phyloP scores from a whole-genome alignment of 257 asterid species.

The Thymus quinquecostatus region DNA sequence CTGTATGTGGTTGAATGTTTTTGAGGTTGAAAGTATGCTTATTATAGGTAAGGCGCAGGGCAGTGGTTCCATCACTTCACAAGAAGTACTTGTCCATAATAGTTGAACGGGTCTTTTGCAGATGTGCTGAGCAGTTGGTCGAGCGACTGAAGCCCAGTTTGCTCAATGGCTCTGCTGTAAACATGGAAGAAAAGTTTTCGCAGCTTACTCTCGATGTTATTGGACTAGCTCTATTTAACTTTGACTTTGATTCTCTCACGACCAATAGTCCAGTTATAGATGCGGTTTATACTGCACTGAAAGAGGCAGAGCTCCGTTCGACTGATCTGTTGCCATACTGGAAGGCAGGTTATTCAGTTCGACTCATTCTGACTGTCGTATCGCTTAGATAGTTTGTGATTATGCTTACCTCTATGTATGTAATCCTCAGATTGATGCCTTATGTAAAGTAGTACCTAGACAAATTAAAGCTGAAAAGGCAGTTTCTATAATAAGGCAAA shows the following conservation, averaged over 20 bases:
- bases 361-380: constrained; percentile 10
- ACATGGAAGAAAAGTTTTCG: constrained; percentile 90
- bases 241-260: constrained; percentile 80
- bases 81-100: constrained; percentile 96
- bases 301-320: constrained; percentile 92
- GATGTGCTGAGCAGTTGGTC: constrained; percentile 88
- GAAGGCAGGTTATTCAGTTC: constrained; percentile 62
- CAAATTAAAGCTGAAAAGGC: constrained; percentile 92
- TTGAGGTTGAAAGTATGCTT: constrained; percentile 38
- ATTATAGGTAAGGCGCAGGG: constrained; percentile 93
- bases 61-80: constrained; percentile 99
- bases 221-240: constrained; percentile 89
- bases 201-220: constrained; percentile 97
- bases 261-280: constrained; percentile 90
- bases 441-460: constrained; percentile 82
- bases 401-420: neutral
- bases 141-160: constrained; percentile 68
- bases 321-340: constrained; percentile 93
- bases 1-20: constrained; percentile 29
- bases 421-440: constrained; percentile 62
- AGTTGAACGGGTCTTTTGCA: constrained; percentile 93
- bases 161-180: constrained; percentile 66
- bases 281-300: constrained; percentile 91
- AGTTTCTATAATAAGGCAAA: constrained; percentile 70
- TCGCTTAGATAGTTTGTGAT: constrained; percentile 20